Evolutionary conservation across 768 basidiomycete species (phyloP).

Genomic region (Sarcomyxa edulis): DNA sequence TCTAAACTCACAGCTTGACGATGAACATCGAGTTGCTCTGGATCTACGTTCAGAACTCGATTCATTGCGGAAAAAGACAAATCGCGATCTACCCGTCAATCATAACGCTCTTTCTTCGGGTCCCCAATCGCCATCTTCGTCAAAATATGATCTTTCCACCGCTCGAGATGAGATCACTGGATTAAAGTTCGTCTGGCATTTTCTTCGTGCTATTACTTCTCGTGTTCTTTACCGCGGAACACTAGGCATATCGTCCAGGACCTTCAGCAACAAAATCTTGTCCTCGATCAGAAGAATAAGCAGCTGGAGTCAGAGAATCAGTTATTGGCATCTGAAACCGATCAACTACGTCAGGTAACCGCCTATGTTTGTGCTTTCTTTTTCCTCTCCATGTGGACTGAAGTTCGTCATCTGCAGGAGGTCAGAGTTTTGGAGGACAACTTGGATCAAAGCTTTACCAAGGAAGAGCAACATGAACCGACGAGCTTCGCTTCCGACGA

Average conservation of each 20-base stretch:
- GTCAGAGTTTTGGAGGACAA: conserved; percentile 74
- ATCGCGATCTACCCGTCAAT: conserved; percentile 49
- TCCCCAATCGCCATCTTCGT: conserved; percentile 26
- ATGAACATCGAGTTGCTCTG: conserved; percentile 5
- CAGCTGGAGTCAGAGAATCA: conserved; percentile 76
- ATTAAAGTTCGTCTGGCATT: conserved; percentile 55
- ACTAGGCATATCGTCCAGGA: conserved; percentile 82
- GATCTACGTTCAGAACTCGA: conserved; percentile 46
- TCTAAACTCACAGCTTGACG: conserved; percentile 19
- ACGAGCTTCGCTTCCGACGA: conserved; percentile 18
- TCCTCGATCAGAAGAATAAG: conserved; percentile 57
- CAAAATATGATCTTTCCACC: conserved; percentile 47
- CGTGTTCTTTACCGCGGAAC: conserved; percentile 2
- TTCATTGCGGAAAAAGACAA: conserved; percentile 46
- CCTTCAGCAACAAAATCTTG: conserved; percentile 75
- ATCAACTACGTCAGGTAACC: conserved; percentile 70
- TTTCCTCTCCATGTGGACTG: too few relatives aligned
- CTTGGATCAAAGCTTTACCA: conserved; percentile 53
- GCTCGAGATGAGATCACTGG: conserved; percentile 71
- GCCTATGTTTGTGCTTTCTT: too few relatives aligned
- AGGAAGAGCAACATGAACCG: conserved; percentile 33
- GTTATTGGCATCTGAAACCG: conserved; percentile 56
- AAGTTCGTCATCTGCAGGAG: conserved; percentile 55
- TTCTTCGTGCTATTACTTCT: background rate
- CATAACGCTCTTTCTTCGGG: conserved; percentile 29